phyloP scores from a whole-genome alignment of 106 monocot species.

The Dioscorea zingiberensis region DNA sequence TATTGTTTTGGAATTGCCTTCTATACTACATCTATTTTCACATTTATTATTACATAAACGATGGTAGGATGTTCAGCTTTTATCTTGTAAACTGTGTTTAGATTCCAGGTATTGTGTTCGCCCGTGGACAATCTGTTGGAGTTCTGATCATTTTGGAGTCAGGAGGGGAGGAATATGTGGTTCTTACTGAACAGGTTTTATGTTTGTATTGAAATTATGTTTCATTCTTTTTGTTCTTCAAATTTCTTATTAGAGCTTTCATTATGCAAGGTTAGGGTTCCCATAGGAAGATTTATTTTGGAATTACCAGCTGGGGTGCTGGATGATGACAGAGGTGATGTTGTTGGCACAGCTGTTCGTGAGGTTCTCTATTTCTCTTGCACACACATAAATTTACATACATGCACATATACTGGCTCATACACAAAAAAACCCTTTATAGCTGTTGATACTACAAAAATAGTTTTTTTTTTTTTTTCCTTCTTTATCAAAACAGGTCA shows the following conservation, averaged over 20 bases:
- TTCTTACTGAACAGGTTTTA: conserved; percentile 92
- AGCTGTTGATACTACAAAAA: no score
- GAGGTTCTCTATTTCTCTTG: conserved; percentile 44
- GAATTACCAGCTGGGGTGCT: conserved; percentile 97
- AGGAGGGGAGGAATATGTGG: conserved; percentile 48
- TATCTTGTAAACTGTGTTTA: conserved; percentile 26
- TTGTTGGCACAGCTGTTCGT: conserved; percentile 90
- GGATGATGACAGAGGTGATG: conserved; percentile 67
- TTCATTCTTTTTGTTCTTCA: not conserved
- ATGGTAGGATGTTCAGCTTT: not conserved
- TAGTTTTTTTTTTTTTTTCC: no score
- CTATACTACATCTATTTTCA: no score
- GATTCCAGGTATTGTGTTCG: conserved; percentile 98
- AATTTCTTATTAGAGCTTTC: conserved; percentile 1
- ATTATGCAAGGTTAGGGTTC: conserved; percentile 71
- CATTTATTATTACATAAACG: no score
- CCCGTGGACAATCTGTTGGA: conserved; percentile 88
- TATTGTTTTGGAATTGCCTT: not conserved
- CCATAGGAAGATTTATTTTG: conserved; percentile 80
- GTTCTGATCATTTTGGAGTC: conserved; percentile 84
- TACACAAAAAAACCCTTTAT: no score
- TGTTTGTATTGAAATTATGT: not conserved
- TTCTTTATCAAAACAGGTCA: no score
- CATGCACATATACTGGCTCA: no score
- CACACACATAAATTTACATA: not conserved